Base-by-base conservation (phyloP, 2,329 filamentous ascomycete genomes). In the Aplosporella prunicola region DNA sequence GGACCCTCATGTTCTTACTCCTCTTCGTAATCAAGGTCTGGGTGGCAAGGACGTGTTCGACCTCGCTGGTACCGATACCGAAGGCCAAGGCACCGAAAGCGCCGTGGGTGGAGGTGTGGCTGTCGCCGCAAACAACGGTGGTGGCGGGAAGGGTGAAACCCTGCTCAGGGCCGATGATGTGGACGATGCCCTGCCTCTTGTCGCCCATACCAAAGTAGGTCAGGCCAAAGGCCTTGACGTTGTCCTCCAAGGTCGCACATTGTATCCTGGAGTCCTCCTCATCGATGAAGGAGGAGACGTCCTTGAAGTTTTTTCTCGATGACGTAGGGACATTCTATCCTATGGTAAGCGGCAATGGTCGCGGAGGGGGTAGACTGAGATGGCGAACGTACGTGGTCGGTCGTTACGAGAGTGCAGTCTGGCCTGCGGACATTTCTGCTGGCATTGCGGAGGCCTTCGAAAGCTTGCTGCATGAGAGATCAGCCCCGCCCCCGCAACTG, bases 1-100 rank as follows among this genome's bases (percentile, higher is more conserved):
- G 84, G 52, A 98, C 81, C 55, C 86, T 82, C 89, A 98, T 96
- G 71, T 98, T 96, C 71, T 95, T 96, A 66, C 86, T 94, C 57
- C 87, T 76, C 67, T 86, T 86, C 45, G 88, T 93, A 60, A 95
- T 87, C 48, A 98, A 70, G 43, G 87, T 94, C 64, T 96, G 91
- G 10, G 91, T 96, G 35, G 91, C 91, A 40, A 98, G 75, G 45
- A 98, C 91, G 64, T 98, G 89, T 73, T 98, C 91, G 49, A 96
- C 91, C 67, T 98, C 91, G 58, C 85, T 93, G 45, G 91, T 98
- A 51, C 91, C 91, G 56, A 98, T 98, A 61, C 91, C 91, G 56
- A 94, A 94, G 26, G 91, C 91, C 45, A 96, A 76, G 50, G 88
- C 76, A 49, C 91, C 91, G 52, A 96, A 98, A 35, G 91, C 91